A percentile compares a stretch with the other conserved stretches of the same genome.
Conservation (phyloP, 2,329 filamentous ascomycete species). For the Ophiostoma himal-ulmi region DNA sequence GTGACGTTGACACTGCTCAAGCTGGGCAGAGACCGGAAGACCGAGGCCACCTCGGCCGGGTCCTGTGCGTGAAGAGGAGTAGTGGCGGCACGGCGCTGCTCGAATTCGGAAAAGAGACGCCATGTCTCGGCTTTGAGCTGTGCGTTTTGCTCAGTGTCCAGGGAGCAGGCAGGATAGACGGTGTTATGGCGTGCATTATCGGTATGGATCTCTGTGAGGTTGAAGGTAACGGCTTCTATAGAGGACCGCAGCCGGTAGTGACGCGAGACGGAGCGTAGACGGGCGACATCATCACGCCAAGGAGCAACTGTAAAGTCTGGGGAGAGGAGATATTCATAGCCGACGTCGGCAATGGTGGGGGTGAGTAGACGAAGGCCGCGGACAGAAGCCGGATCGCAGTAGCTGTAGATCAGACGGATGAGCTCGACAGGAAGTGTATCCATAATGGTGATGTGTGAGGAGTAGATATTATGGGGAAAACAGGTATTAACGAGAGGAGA, state of each 20-base stretch:
- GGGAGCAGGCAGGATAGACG: conserved; percentile 31
- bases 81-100: conserved; percentile 31
- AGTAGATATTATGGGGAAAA: neutral
- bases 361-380: conserved; percentile 39
- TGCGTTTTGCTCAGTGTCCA: conserved; percentile 17
- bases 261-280: conserved; percentile 41
- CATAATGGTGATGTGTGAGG: conserved; percentile 26
- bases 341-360: conserved; percentile 37
- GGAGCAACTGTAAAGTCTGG: conserved; percentile 35
- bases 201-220: conserved; percentile 40
- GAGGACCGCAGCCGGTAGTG: conserved; percentile 39
- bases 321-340: conserved; percentile 40
- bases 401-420: conserved; percentile 39
- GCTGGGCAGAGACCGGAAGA: conserved; percentile 38
- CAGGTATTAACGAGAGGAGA: neutral
- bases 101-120: conserved; percentile 34
- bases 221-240: conserved; percentile 42
- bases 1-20: conserved; percentile 38
- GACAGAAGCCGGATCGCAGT: conserved; percentile 38
- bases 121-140: neutral
- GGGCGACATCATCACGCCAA: conserved; percentile 40
- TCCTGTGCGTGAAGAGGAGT: conserved; percentile 34
- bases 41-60: conserved; percentile 28
- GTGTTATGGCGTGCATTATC: conserved; percentile 37
- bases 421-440: conserved; percentile 29